Evolutionary conservation across 78 protist species (phyloP).

Genomic region (Dictyostelium intermedium): DNA sequence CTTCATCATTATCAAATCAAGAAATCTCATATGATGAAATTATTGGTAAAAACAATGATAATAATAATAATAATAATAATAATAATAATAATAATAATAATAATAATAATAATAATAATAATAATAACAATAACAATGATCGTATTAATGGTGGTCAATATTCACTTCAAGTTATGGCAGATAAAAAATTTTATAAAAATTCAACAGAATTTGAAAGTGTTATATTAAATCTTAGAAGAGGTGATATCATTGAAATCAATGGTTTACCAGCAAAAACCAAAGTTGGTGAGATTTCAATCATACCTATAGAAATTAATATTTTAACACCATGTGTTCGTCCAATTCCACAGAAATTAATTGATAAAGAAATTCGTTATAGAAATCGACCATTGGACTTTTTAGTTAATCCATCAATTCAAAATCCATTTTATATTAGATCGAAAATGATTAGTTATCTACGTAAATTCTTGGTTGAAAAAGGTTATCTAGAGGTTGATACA

Average conservation of each 20-base stretch:
- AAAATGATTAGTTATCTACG: constrained; percentile 73
- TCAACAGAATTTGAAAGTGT: neutral
- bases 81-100: constrained; percentile 22
- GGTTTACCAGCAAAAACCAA: constrained; percentile 88
- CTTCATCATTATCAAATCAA: constrained; percentile 39
- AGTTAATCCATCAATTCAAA: constrained; percentile 82
- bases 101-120: constrained; percentile 89
- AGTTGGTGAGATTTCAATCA: constrained; percentile 97
- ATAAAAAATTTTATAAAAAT: constrained; percentile 26
- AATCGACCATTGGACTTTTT: constrained; percentile 97
- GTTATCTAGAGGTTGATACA: constrained; percentile 93
- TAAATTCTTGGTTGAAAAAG: constrained; percentile 85
- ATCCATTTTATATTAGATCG: constrained; percentile 85
- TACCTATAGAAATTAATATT: constrained; percentile 85
- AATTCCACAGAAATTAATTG: constrained; percentile 86
- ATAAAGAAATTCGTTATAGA: constrained; percentile 85
- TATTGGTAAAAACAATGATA: neutral
- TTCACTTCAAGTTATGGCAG: constrained; percentile 93
- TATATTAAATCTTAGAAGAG: constrained; percentile 87
- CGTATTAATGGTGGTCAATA: constrained; percentile 77
- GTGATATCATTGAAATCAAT: constrained; percentile 95
- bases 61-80: too few species aligned
- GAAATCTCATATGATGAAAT: constrained; percentile 28
- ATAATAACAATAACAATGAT: constrained; percentile 18
- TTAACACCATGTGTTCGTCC: constrained; percentile 97